Evolutionary conservation across 768 basidiomycete species (phyloP).

Genomic region (Lactarius psammicola): DNA sequence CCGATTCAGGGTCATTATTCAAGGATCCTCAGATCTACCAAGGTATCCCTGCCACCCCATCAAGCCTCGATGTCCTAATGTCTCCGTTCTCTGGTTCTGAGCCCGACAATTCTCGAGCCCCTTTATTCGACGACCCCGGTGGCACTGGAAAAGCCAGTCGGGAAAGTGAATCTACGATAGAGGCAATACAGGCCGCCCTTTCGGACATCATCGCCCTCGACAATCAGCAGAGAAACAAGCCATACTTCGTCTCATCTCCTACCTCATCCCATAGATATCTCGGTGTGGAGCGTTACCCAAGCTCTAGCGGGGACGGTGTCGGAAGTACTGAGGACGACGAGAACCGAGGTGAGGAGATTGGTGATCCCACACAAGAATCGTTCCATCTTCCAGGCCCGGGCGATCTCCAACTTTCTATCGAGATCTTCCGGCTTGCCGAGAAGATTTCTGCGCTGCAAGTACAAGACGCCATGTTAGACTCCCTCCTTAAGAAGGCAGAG

Average conservation of each 20-base stretch:
- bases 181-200: conserved; percentile 93
- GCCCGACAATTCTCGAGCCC: conserved; percentile 59
- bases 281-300: neutral
- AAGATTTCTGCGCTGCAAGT: conserved; percentile 74
- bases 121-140: conserved; percentile 79
- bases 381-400: conserved; percentile 84
- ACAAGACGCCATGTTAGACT: conserved; percentile 82
- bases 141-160: conserved; percentile 56
- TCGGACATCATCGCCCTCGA: conserved; percentile 94
- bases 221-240: conserved; percentile 42
- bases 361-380: conserved; percentile 45
- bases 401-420: conserved; percentile 82
- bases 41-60: conserved; percentile 37
- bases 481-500: conserved; percentile 92
- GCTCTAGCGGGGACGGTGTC: conserved; percentile 38
- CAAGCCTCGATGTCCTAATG: conserved; percentile 83
- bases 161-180: conserved; percentile 79
- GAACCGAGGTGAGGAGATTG: conserved; percentile 45
- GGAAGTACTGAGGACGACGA: conserved; percentile 41
- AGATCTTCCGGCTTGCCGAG: conserved; percentile 75
- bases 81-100: conserved; percentile 56
- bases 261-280: conserved; percentile 12
- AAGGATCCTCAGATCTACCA: conserved; percentile 9
- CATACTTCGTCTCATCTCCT: neutral
- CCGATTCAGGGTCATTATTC: conserved; percentile 17